Conservation (phyloP, 73 alveolate genomes). For the Paramecium primaurelia region DNA sequence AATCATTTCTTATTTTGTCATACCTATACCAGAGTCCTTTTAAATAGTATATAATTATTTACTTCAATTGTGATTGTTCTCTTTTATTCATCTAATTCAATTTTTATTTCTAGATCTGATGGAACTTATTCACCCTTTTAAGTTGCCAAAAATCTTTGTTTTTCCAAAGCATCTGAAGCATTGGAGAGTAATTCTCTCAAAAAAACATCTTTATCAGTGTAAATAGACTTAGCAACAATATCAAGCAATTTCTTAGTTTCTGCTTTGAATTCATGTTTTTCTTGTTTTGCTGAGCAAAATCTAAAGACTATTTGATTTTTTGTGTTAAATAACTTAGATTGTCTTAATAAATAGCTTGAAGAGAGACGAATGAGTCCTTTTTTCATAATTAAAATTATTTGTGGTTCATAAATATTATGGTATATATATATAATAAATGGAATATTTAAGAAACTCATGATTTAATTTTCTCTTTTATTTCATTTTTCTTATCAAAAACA, state of each 20-base stretch:
- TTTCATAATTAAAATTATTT: background rate
- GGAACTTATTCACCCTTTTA: constrained; percentile 38
- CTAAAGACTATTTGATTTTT: background rate
- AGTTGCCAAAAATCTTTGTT: constrained; percentile 67
- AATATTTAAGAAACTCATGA: background rate
- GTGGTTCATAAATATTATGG: background rate
- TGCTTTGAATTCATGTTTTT: constrained; percentile 67
- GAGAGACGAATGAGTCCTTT: background rate
- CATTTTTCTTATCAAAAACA: background rate
- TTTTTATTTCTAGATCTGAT: constrained; percentile 66
- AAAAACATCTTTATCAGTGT: constrained; percentile 83
- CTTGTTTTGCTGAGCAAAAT: background rate
- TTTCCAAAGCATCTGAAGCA: constrained; percentile 83
- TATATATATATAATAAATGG: background rate
- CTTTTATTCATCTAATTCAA: constrained; percentile 66
- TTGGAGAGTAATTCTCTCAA: constrained; percentile 76
- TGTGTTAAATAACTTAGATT: background rate
- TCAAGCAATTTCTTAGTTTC: constrained; percentile 80
- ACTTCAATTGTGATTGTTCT: constrained; percentile 63
- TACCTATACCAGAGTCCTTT: constrained; percentile 78
- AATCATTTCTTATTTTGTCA: constrained; percentile 73
- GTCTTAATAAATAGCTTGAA: background rate
- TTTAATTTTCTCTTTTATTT: background rate
- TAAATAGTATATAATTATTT: background rate
- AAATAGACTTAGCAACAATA: constrained; percentile 81